A percentile compares a stretch with the other conserved stretches of the same genome.
These are phyloP conservation scores for Candida suzukii DNA, from an alignment of 805 yeast genomes.

Conservation along the genomic window DNA sequence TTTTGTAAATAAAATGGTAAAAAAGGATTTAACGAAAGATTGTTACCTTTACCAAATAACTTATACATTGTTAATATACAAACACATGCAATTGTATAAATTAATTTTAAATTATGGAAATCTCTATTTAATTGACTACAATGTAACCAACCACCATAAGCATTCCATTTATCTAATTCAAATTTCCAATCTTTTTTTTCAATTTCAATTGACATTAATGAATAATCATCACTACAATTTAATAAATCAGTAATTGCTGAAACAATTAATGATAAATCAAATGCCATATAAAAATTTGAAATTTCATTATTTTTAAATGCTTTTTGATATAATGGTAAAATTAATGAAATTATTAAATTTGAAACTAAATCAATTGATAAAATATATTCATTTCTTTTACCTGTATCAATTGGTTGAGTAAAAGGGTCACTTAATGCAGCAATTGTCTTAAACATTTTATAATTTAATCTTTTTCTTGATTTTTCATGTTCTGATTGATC, in stretches of 20 bases:
- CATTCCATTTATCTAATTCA: constrained; percentile 29
- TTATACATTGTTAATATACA: constrained; percentile 38
- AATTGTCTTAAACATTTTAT: constrained; percentile 8
- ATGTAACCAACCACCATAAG: constrained; percentile 21
- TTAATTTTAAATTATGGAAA: constrained; percentile 32
- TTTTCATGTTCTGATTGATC: neutral
- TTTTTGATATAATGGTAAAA: constrained; percentile 16
- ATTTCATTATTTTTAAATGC: constrained; percentile 23
- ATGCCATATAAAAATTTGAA: constrained; percentile 25
- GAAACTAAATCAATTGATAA: constrained; percentile 52
- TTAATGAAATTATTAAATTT: constrained; percentile 40
- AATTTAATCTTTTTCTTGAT: neutral
- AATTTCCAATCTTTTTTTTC: constrained; percentile 29
- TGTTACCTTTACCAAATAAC: constrained; percentile 27
- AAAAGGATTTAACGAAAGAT: constrained; percentile 54
- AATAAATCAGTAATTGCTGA: constrained; percentile 28
- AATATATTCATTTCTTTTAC: constrained; percentile 34
- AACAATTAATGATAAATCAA: constrained; percentile 27
- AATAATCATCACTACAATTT: constrained; percentile 36
- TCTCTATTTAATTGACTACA: constrained; percentile 17
- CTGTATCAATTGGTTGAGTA: constrained; percentile 63
- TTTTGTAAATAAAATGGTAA: constrained; percentile 45
- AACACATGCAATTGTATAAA: constrained; percentile 38
- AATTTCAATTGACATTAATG: constrained; percentile 33
- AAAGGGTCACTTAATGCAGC: constrained; percentile 49